These are phyloP conservation scores for Parastagonospora avenae DNA, from an alignment of 2,329 filamentous ascomycete species.

Conservation along the genomic window DNA sequence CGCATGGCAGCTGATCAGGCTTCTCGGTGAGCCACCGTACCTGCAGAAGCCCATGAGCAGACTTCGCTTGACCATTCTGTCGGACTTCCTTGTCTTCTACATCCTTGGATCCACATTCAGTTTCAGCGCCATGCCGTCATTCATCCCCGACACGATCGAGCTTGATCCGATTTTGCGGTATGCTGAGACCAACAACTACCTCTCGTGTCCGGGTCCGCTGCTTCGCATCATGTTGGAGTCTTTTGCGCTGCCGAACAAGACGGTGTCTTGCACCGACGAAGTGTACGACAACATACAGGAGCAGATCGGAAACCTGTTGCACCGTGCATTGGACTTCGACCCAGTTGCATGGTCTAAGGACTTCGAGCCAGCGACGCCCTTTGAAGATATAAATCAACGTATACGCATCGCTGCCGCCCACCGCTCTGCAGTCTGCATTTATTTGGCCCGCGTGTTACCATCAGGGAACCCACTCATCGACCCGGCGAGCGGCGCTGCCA, in stretches of 20 bases:
- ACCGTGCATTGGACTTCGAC: slow-evolving; percentile 37
- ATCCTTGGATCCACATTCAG: slow-evolving; percentile 43
- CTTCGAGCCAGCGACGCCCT: slow-evolving; percentile 39
- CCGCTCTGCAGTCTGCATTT: slow-evolving; percentile 49
- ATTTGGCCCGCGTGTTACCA: slow-evolving; percentile 41
- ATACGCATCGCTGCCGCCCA: slow-evolving; percentile 46
- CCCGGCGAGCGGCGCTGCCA: slow-evolving; percentile 43
- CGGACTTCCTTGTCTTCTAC: slow-evolving; percentile 45
- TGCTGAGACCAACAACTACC: slow-evolving; percentile 48
- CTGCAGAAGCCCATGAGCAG: slow-evolving; percentile 37
- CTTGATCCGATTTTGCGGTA: slow-evolving; percentile 44
- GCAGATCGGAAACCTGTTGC: slow-evolving; percentile 29
- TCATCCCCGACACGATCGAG: slow-evolving; percentile 39
- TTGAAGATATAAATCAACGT: slow-evolving; percentile 41
- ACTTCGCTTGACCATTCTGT: slow-evolving; percentile 40
- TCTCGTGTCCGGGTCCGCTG: slow-evolving; percentile 43
- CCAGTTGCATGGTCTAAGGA: slow-evolving; percentile 37
- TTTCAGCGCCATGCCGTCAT: slow-evolving; percentile 30
- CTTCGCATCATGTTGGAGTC: slow-evolving; percentile 45
- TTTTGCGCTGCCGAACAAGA: slow-evolving; percentile 38
- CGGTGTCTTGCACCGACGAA: slow-evolving; percentile 11
- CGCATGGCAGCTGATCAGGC: slow-evolving; percentile 54
- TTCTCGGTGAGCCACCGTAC: slow-evolving; percentile 39
- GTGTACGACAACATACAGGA: slow-evolving; percentile 24
- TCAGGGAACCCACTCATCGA: slow-evolving; percentile 47